Percentiles rank a stretch among this genome's conserved stretches.
Evolutionary conservation across 2,329 filamentous ascomycete genomes (phyloP).

Genomic region (Domatiomyces catenatus): DNA sequence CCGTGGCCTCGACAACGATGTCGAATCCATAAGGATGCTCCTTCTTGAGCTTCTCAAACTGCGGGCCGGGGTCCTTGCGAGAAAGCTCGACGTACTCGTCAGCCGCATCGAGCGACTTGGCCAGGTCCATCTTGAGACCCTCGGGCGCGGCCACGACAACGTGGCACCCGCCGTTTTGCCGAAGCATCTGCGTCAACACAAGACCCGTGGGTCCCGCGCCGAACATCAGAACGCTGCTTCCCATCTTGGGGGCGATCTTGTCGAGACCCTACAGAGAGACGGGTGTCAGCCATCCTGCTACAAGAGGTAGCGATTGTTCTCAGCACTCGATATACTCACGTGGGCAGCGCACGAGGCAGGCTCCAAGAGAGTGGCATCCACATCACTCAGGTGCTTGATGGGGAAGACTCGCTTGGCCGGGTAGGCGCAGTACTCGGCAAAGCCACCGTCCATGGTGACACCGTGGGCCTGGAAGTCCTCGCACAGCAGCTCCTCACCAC

Average conservation of each 20-base stretch:
- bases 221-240: slow-evolving; percentile 50
- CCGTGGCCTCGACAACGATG: slow-evolving; percentile 56
- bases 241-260: slow-evolving; percentile 45
- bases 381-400: slow-evolving; percentile 48
- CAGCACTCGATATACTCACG: slow-evolving; percentile 32
- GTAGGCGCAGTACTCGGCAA: slow-evolving; percentile 50
- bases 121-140: slow-evolving; percentile 57
- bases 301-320: slow-evolving; percentile 27
- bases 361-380: slow-evolving; percentile 56
- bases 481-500: slow-evolving; percentile 52
- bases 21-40: slow-evolving; percentile 60
- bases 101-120: slow-evolving; percentile 33
- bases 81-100: slow-evolving; percentile 35
- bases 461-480: slow-evolving; percentile 53
- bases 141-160: slow-evolving; percentile 54
- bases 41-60: slow-evolving; percentile 47
- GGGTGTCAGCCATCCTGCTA: neutral
- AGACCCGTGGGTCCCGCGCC: slow-evolving; percentile 53
- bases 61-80: slow-evolving; percentile 36
- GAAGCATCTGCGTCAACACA: slow-evolving; percentile 46
- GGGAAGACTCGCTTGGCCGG: slow-evolving; percentile 44
- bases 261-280: slow-evolving; percentile 11
- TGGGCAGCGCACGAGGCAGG: slow-evolving; percentile 58
- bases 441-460: slow-evolving; percentile 48
- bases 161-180: slow-evolving; percentile 52